Base-by-base conservation (phyloP, 2,329 filamentous ascomycete species). In the Microcyclospora pomicola region DNA sequence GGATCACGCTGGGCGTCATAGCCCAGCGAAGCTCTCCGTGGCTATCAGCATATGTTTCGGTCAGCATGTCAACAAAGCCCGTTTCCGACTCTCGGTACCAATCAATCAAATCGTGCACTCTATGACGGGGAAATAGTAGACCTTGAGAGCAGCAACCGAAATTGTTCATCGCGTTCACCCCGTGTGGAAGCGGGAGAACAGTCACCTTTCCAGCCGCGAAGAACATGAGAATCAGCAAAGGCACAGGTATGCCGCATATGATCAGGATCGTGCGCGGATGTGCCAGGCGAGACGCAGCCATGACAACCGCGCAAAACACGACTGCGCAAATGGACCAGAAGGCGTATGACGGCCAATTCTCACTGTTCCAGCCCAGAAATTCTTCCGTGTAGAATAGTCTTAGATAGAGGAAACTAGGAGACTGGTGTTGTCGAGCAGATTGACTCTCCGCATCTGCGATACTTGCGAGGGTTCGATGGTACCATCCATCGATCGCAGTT, bases 401-500 rank as follows among this genome's bases (percentile, higher is more conserved):
- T 13, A 68, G 52, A 45, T 68, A 67, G 6, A 66, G 49, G n/a
- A n/a, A n/a, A n/a, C n/a, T n/a, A n/a, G n/a, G n/a, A n/a, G n/a
- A 45, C 59, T 60, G 19, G 39, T 28, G 12, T 40, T 29, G 3
- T 29, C 11, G 12, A 15, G 45, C 12, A 24, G 54, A 36, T 59
- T 48, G 27, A 41, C 43, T 39, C 63, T 55, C 5, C 56, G 58
- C 28, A 49, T 43, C 13, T 52, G 43, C 27, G 67, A 45, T 0
- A 57, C 64, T 5, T n/a, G 51, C 42, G 29, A 61, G 49, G 0
- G 60, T 61, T 4, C 63, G 59, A 35, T 61, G 52, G 43, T 62
- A 66, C 66, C 67, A 69, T 10, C 65, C 66, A 35, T 66, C 63
- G 45, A 63, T 56, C 27, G 63, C 64, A 5, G 69, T 38, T 3